Percentiles rank a stretch among this genome's conserved stretches.
Evolutionary conservation across 2,329 filamentous ascomycete genomes (phyloP).

Genomic region (Tolypocladium sp.): DNA sequence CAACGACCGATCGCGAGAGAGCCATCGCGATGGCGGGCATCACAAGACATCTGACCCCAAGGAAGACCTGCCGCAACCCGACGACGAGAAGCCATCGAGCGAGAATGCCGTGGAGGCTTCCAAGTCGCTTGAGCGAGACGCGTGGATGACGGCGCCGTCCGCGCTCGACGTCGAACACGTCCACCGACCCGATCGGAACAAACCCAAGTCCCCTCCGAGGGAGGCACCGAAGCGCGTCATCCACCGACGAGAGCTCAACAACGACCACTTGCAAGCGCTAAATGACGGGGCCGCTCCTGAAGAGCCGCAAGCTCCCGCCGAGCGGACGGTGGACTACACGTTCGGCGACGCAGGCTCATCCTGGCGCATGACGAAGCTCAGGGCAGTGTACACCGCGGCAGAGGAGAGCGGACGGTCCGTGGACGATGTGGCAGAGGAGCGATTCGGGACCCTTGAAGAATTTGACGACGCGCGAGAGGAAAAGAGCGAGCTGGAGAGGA

Average conservation of each 20-base stretch:
- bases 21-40: slow-evolving; percentile 15
- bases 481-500: slow-evolving; percentile 77
- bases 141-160: slow-evolving; percentile 90
- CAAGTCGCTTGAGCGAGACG: slow-evolving; percentile 56
- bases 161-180: slow-evolving; percentile 78
- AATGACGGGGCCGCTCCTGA: slow-evolving; percentile 32
- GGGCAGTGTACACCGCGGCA: slow-evolving; percentile 71
- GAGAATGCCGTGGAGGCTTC: slow-evolving; percentile 14
- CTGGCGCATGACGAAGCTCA: slow-evolving; percentile 95
- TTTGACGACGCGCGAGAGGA: slow-evolving; percentile 95
- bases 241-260: slow-evolving; percentile 75
- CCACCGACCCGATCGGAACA: slow-evolving; percentile 43
- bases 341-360: slow-evolving; percentile 86
- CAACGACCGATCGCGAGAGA: slow-evolving; percentile 36
- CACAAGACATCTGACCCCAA: slow-evolving; percentile 37
- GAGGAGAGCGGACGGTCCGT: slow-evolving; percentile 63
- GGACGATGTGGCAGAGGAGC: slow-evolving; percentile 75
- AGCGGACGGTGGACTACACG: slow-evolving; percentile 57
- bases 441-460: slow-evolving; percentile 70
- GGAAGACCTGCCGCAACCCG: slow-evolving; percentile 39
- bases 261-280: slow-evolving; percentile 45
- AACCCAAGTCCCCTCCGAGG: slow-evolving; percentile 40
- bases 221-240: slow-evolving; percentile 61
- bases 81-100: slow-evolving; percentile 33
- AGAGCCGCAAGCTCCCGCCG: slow-evolving; percentile 29